A percentile compares a stretch with the other conserved stretches of the same genome.
Conservation (phyloP, 148 eudicot genomes). For the Vaccinium vitisidaea region DNA sequence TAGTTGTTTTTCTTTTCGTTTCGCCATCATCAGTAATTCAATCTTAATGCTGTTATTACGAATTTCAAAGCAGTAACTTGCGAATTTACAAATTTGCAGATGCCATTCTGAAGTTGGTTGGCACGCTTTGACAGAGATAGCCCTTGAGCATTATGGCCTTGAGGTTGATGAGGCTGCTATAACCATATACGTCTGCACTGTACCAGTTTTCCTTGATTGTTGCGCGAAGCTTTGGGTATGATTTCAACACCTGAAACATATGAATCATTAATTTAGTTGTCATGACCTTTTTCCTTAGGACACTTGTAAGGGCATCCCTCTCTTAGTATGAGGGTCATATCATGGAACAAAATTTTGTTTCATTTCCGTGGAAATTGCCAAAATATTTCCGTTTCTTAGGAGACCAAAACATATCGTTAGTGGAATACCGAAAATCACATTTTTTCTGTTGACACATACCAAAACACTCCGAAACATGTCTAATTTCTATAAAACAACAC, state of each 20-base stretch:
- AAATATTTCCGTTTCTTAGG: not conserved
- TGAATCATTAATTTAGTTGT: not conserved
- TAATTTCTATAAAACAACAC: not conserved
- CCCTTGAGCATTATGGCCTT: conserved; percentile 87
- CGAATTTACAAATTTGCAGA: conserved; percentile 39
- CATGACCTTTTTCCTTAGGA: not conserved
- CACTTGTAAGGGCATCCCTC: not conserved
- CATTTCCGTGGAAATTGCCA: not conserved
- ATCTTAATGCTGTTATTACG: not conserved
- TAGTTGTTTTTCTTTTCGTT: not conserved
- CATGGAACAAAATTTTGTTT: not conserved
- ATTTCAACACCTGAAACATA: conserved; percentile 8
- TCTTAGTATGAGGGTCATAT: not conserved
- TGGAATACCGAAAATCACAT: not conserved
- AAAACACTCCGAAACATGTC: not conserved
- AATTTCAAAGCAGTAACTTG: not conserved
- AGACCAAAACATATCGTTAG: not conserved
- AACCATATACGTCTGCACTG: conserved; percentile 71
- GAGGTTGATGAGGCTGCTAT: conserved; percentile 73
- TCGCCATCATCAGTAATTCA: not conserved
- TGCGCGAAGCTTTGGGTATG: conserved; percentile 99
- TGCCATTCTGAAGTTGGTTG: conserved; percentile 99
- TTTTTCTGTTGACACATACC: not conserved
- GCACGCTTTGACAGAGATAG: conserved; percentile 76
- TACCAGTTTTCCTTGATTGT: conserved; percentile 86